Evolutionary conservation across 805 yeast genomes (phyloP).

Genomic region (Ascoidea rubescens): DNA sequence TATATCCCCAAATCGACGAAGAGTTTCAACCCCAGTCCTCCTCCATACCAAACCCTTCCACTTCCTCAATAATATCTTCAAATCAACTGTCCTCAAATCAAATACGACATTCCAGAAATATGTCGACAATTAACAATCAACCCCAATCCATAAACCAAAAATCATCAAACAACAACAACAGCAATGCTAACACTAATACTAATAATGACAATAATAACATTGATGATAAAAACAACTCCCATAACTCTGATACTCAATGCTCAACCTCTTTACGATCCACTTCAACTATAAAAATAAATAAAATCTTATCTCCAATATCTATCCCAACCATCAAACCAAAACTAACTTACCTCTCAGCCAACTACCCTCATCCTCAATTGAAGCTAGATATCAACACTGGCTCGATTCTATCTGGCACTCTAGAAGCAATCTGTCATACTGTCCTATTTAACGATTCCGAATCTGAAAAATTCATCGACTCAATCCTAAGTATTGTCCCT

Average conservation of each 20-base stretch:
- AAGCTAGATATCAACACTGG: conserved; percentile 33
- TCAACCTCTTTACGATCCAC: neutral
- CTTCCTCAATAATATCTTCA: conserved; percentile 8
- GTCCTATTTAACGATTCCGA: conserved; percentile 39
- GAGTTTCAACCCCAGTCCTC: neutral
- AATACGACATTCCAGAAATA: neutral
- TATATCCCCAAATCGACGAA: neutral
- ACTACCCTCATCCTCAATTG: conserved; percentile 51
- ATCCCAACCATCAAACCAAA: neutral
- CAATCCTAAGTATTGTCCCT: conserved; percentile 42
- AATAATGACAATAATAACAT: neutral
- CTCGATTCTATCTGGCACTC: conserved; percentile 34
- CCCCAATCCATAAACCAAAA: conserved; percentile 2
- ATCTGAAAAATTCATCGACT: conserved; percentile 22
- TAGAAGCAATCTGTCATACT: conserved; percentile 69
- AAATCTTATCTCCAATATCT: neutral
- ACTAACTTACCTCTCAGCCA: conserved; percentile 22
- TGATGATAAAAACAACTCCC: neutral
- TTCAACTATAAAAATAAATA: neutral
- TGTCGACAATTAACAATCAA: neutral
- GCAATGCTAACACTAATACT: neutral
- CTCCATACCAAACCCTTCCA: conserved; percentile 2
- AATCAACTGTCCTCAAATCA: neutral
- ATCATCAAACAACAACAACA: neutral
- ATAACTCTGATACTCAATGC: neutral